phyloP scores from a whole-genome alignment of 306 rosid genomes.

The Quercus wislizeni region DNA sequence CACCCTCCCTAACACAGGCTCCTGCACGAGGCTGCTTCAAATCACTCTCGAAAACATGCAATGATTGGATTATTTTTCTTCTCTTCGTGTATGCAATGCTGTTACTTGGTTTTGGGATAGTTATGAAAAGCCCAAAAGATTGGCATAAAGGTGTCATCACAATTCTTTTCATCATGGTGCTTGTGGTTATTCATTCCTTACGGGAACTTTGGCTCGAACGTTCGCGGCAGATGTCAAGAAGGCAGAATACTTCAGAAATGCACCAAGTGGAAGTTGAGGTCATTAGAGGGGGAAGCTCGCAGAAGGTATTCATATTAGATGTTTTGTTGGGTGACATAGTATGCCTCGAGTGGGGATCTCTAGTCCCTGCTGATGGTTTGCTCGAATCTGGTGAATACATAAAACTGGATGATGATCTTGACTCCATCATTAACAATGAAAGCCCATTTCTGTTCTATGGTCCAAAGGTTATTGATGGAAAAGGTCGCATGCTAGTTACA shows the following conservation, averaged over 20 bases:
- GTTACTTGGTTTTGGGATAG: conserved; percentile 11
- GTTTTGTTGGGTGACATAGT: conserved; percentile 3
- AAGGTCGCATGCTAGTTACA: conserved; percentile 24
- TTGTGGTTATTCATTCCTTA: conserved; percentile 2
- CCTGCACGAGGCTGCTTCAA: conserved; percentile 3
- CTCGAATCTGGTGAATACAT: conserved; percentile 3
- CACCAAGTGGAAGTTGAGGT: neutral
- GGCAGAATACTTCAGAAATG: neutral
- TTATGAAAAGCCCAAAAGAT: neutral
- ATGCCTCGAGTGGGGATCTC: neutral
- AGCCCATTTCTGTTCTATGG: conserved; percentile 22
- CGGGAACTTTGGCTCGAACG: neutral
- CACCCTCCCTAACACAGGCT: neutral
- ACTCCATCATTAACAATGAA: neutral
- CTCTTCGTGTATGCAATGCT: neutral
- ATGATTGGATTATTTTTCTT: neutral
- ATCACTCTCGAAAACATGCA: neutral
- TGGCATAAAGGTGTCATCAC: conserved; percentile 5
- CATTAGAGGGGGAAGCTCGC: neutral
- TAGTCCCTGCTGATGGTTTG: conserved; percentile 22
- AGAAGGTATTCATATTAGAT: neutral
- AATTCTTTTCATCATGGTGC: neutral
- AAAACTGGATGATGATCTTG: neutral
- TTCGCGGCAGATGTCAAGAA: neutral
- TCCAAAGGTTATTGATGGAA: conserved; percentile 16